Conservation (phyloP, 805 yeast species). For the Debaryomyces prosopidis region DNA sequence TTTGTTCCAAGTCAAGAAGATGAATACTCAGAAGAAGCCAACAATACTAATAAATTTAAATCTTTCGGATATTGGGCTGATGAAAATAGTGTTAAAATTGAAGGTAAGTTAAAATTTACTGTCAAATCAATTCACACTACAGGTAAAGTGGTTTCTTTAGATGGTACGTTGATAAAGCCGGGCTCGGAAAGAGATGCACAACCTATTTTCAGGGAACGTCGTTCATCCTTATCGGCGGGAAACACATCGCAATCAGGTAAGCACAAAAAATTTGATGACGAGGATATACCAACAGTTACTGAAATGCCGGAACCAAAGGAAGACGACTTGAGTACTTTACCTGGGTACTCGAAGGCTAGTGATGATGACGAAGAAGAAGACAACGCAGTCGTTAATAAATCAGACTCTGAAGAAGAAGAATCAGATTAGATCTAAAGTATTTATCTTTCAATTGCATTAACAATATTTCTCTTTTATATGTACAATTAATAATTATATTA, state of each 20-base stretch:
- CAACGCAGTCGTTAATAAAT: slow-evolving; percentile 19
- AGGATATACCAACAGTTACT: slow-evolving; percentile 12
- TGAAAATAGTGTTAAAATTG: slow-evolving; percentile 68
- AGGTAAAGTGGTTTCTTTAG: slow-evolving; percentile 81
- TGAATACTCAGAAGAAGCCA: slow-evolving; percentile 33
- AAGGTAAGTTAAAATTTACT: slow-evolving; percentile 78
- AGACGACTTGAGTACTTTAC: slow-evolving; percentile 13
- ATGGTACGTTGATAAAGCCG: slow-evolving; percentile 76
- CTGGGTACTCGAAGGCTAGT: slow-evolving; percentile 15
- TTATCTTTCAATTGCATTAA: neutral
- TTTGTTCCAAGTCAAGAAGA: slow-evolving; percentile 81
- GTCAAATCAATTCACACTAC: slow-evolving; percentile 72
- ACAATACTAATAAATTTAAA: slow-evolving; percentile 34
- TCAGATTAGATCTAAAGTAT: slow-evolving; percentile 9
- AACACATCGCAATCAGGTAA: slow-evolving; percentile 7
- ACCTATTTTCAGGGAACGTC: slow-evolving; percentile 50
- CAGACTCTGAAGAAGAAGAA: slow-evolving; percentile 23
- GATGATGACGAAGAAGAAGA: slow-evolving; percentile 22
- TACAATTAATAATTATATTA: slow-evolving; percentile 1
- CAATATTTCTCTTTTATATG: neutral
- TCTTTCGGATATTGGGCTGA: slow-evolving; percentile 90
- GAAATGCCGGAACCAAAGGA: slow-evolving; percentile 17
- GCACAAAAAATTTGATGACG: slow-evolving; percentile 51
- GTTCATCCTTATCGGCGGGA: slow-evolving; percentile 26
- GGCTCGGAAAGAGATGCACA: slow-evolving; percentile 55